These are phyloP conservation scores for Eruca vesicaria DNA, from an alignment of 441 rosid genomes.

Conservation along the genomic window DNA sequence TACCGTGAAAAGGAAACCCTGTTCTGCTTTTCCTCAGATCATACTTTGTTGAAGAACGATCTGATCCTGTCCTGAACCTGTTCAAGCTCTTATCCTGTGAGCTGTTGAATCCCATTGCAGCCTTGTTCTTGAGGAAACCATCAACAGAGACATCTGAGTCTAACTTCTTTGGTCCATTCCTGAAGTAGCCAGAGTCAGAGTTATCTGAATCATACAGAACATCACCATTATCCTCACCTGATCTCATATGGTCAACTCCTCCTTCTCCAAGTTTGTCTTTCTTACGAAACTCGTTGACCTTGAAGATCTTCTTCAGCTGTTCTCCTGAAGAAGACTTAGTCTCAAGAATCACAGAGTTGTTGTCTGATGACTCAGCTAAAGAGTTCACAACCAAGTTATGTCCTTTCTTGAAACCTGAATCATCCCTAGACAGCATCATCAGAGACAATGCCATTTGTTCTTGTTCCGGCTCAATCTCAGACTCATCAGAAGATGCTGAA, in stretches of 20 bases:
- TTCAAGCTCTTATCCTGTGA: conserved; percentile 21
- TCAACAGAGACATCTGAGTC: conserved; percentile 58
- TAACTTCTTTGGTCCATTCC: conserved; percentile 55
- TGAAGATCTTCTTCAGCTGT: conserved; percentile 21
- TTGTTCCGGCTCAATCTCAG: conserved; percentile 81
- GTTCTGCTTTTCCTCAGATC: conserved; percentile 46
- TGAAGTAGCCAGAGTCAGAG: conserved; percentile 70
- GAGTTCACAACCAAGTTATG: conserved; percentile 49
- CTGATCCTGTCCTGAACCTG: conserved; percentile 33
- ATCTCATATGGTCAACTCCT: background rate
- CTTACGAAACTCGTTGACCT: conserved; percentile 18
- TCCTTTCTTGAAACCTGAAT: conserved; percentile 54
- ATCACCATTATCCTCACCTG: conserved; percentile 14
- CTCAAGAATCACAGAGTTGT: conserved; percentile 66
- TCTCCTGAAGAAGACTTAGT: conserved; percentile 62
- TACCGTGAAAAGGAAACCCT: conserved; percentile 22
- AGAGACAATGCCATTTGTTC: conserved; percentile 81
- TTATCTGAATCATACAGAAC: conserved; percentile 40
- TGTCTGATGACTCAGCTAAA: conserved; percentile 62
- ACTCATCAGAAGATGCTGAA: conserved; percentile 44
- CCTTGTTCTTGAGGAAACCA: conserved; percentile 44
- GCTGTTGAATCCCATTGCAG: conserved; percentile 22
- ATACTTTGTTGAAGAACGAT: conserved; percentile 40
- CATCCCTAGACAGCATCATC: conserved; percentile 93
- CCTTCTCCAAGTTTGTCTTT: conserved; percentile 23